phyloP scores from a whole-genome alignment of 345 rosid species.

The Noccaea caerulescens region DNA sequence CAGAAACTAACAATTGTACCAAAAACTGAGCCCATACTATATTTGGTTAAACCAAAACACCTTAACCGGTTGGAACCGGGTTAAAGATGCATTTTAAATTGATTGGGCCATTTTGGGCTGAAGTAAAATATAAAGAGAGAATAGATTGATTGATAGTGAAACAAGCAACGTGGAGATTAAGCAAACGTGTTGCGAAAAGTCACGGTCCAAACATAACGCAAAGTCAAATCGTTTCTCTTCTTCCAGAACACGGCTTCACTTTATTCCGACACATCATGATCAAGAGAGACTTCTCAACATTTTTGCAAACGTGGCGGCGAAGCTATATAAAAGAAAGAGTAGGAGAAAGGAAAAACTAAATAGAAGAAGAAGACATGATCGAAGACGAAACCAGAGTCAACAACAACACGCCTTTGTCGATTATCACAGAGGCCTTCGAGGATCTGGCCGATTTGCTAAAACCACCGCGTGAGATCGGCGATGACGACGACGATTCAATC shows the following conservation, averaged over 20 bases:
- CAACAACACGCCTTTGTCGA: slow-evolving; percentile 42
- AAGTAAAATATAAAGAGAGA: background rate
- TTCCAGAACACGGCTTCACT: slow-evolving; percentile 16
- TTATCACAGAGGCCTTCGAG: slow-evolving; percentile 61
- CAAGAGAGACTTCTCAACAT: slow-evolving; percentile 11
- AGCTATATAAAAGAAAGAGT: slow-evolving; percentile 13
- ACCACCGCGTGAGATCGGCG: slow-evolving; percentile 8
- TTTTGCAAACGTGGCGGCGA: slow-evolving; percentile 12
- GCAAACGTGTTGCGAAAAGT: slow-evolving; percentile 21
- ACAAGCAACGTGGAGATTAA: slow-evolving; percentile 7
- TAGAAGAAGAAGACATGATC: slow-evolving; percentile 7
- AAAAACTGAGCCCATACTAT: too few species aligned
- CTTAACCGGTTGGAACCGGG: background rate
- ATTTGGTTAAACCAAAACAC: background rate
- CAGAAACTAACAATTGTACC: too few species aligned
- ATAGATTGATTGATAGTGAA: background rate
- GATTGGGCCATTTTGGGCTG: background rate
- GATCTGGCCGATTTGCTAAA: slow-evolving; percentile 46
- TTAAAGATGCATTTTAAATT: background rate
- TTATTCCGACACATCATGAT: background rate
- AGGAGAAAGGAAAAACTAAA: slow-evolving; percentile 2
- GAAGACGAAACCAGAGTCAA: slow-evolving; percentile 13
- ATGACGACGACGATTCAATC: background rate
- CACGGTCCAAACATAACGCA: slow-evolving; percentile 12
- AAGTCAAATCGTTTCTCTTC: background rate